Conservation (phyloP, 805 yeast species). For the Millerago galiae region DNA sequence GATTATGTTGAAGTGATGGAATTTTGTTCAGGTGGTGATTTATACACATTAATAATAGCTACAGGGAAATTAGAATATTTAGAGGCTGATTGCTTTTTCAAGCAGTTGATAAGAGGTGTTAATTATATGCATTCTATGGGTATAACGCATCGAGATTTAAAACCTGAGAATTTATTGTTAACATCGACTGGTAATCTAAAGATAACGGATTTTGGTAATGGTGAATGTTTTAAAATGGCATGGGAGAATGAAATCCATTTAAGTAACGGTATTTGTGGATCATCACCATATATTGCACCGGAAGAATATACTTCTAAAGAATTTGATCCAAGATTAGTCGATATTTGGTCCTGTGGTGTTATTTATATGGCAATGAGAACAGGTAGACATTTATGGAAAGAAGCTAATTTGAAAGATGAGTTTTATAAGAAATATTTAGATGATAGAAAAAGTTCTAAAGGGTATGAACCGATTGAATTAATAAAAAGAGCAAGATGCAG, state of each 20-base stretch:
- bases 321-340: constrained; percentile 79
- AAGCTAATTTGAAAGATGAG: constrained; percentile 76
- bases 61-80: constrained; percentile 73
- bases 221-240: constrained; percentile 78
- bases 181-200: constrained; percentile 69
- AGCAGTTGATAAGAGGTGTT: constrained; percentile 78
- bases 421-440: constrained; percentile 68
- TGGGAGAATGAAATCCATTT: constrained; percentile 70
- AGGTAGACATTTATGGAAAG: constrained; percentile 88
- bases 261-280: constrained; percentile 76
- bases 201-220: constrained; percentile 84
- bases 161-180: constrained; percentile 77
- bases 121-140: constrained; percentile 88
- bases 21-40: constrained; percentile 76
- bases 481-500: constrained; percentile 84
- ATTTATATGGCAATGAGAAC: constrained; percentile 92
- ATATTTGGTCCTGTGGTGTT: constrained; percentile 91
- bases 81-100: constrained; percentile 88
- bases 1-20: constrained; percentile 85
- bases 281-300: constrained; percentile 87
- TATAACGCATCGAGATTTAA: constrained; percentile 82
- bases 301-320: constrained; percentile 62
- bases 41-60: constrained; percentile 66
- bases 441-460: constrained; percentile 75
- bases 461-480: constrained; percentile 86